phyloP scores from a whole-genome alignment of 345 rosid genomes.

The Acer negundo region DNA sequence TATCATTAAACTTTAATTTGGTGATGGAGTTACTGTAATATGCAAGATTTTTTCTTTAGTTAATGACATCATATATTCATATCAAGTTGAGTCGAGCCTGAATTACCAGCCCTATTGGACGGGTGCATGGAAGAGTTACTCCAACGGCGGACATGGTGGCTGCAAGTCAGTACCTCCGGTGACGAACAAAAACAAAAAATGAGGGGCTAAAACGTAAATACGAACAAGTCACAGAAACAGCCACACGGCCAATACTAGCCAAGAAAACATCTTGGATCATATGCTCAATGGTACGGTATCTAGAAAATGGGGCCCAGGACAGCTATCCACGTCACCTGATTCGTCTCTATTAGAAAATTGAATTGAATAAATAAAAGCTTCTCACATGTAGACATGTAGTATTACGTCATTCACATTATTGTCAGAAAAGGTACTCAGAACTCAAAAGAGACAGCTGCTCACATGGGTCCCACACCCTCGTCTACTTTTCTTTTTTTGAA shows the following conservation, averaged over 20 bases:
- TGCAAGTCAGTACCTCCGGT: too few species aligned
- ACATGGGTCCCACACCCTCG: conserved; percentile 39
- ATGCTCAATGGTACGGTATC: conserved; percentile 32
- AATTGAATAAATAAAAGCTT: neutral
- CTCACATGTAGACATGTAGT: conserved; percentile 49
- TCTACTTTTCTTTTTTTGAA: neutral
- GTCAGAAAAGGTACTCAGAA: conserved; percentile 12
- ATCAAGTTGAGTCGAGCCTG: too few species aligned
- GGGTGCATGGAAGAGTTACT: too few species aligned
- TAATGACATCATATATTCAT: too few species aligned
- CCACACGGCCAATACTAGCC: neutral
- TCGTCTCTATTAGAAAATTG: neutral
- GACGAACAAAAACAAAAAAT: neutral
- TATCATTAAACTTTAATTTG: too few species aligned
- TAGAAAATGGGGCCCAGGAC: neutral
- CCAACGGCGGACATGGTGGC: too few species aligned
- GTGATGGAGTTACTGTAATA: too few species aligned
- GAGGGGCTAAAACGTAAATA: neutral
- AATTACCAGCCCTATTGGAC: too few species aligned
- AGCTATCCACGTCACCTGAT: conserved; percentile 27
- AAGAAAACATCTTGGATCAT: conserved; percentile 26
- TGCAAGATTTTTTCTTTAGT: too few species aligned
- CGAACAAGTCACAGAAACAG: neutral
- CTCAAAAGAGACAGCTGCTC: conserved; percentile 46
- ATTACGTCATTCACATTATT: conserved; percentile 26